Conservation (phyloP, 768 basidiomycete genomes). For the Phanerodontia chrysosporium region DNA sequence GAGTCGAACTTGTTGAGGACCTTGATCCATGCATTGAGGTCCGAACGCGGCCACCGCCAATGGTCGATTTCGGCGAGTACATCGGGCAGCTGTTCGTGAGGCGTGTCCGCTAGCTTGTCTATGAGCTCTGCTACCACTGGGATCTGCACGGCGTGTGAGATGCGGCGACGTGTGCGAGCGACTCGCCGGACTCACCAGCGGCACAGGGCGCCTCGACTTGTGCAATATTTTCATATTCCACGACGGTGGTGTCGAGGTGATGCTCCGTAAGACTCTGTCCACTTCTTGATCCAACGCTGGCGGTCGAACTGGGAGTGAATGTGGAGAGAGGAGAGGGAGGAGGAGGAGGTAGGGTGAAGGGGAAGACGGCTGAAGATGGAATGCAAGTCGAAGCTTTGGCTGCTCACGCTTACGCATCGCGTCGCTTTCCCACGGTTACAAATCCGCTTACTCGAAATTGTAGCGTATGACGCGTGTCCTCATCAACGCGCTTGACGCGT, state of each 20-base stretch:
- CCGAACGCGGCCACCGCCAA: constrained; percentile 96
- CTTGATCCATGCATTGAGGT: constrained; percentile 94
- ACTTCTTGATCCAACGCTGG: constrained; percentile 6
- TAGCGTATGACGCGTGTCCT: constrained; percentile 3
- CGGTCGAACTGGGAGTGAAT: neutral
- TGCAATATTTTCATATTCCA: constrained; percentile 84
- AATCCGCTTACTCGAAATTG: neutral
- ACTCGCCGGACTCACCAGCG: constrained; percentile 54
- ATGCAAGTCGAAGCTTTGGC: neutral
- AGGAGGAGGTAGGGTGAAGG: neutral
- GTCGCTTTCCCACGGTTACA: constrained; percentile 9
- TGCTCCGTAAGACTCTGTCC: neutral
- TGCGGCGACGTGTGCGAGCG: constrained; percentile 16
- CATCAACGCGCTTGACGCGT: constrained; percentile 8
- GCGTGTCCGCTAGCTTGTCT: constrained; percentile 56
- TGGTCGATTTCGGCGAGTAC: constrained; percentile 64
- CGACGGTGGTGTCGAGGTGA: constrained; percentile 29
- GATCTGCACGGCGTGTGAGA: constrained; percentile 43
- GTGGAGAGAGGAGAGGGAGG: neutral
- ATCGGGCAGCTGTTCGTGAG: constrained; percentile 66
- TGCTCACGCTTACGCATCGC: constrained; percentile 10
- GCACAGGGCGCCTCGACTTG: constrained; percentile 76
- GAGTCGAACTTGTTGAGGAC: constrained; percentile 94
- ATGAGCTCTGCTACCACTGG: constrained; percentile 82
- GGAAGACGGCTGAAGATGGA: neutral